Evolutionary conservation across 1,139 yeast genomes (phyloP), one percentile per base, ranked within the genome.

Genomic region (Yamadazyma membranifaciens): DNA sequence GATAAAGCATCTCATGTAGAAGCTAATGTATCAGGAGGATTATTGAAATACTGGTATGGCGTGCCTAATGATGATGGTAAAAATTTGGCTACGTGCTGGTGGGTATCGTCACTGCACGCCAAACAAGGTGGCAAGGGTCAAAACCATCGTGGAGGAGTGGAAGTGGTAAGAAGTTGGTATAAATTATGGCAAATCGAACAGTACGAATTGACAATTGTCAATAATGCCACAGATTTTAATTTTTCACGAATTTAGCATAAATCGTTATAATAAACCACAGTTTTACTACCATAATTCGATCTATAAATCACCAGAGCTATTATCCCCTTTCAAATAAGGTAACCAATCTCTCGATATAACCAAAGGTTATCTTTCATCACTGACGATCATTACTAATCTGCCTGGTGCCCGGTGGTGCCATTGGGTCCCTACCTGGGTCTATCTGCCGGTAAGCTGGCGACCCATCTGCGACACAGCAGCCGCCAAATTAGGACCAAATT

Each of bases 21-120:
- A 41, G 69, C 67, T 13, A 63, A 57, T 39, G 39, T 28, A 3
- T 53, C 63, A 4, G 69, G 68, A 1, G 69, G 68, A 0, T 45
- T 63, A 4, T 45, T 63, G 29, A 63, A 63, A 41, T 63, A 63
- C 42, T 63, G 66, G 63, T 63, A 52, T 36, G 68, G 68, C 1
- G 50, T 55, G 1, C 68, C 68, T 1, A 60, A 62, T 37, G 48
- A 50, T 28, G 52, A 42, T 6, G 68, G 63, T 1, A 54, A 57
- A 39, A 63, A 63, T 40, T 46, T 63, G 36, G 69, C 68, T 4
- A 63, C 69, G 1, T 63, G 68, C 39, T 63, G 66, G 67, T 63
- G 68, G 69, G 51, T 50, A 20, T 43, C 45, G 29, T 50, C 47
- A 25, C 39, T 43, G 13, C 55, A 57, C 35, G 66, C 69, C 9